These are phyloP conservation scores for Mortierella sp. DNA, from an alignment of 371 early-diverging fungal genomes.

Conservation along the genomic window DNA sequence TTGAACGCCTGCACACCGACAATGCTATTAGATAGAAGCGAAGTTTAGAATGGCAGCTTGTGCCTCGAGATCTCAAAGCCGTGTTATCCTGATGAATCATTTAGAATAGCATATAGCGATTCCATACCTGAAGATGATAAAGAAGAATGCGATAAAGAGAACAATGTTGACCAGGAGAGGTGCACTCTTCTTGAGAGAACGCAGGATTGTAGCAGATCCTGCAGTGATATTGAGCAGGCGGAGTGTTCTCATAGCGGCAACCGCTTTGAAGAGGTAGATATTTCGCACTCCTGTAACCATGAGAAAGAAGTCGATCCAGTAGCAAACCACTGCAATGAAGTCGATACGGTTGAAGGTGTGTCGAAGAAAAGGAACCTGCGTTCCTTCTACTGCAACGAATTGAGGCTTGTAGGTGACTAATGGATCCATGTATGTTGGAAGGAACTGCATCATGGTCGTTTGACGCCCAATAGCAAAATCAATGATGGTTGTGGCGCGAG, in stretches of 20 bases:
- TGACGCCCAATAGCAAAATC: conserved; percentile 48
- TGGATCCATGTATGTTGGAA: conserved; percentile 44
- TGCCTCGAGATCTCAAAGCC: background rate
- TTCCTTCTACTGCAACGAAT: conserved; percentile 25
- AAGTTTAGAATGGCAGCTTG: background rate
- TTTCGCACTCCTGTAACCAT: conserved; percentile 59
- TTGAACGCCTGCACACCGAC: conserved; percentile 77
- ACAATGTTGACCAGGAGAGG: conserved; percentile 72
- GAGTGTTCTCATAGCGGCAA: conserved; percentile 69
- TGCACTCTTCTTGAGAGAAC: conserved; percentile 73
- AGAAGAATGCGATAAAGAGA: conserved; percentile 75
- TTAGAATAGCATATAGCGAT: background rate
- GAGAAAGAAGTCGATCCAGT: conserved; percentile 71
- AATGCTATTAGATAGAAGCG: conserved; percentile 54
- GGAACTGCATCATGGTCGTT: conserved; percentile 31
- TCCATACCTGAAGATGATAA: conserved; percentile 72
- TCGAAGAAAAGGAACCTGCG: conserved; percentile 67
- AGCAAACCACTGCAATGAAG: conserved; percentile 68
- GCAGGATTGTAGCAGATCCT: conserved; percentile 71
- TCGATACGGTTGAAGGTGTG: conserved; percentile 81
- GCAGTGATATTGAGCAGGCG: conserved; percentile 73
- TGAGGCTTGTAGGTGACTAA: conserved; percentile 45
- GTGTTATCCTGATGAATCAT: background rate
- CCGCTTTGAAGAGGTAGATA: conserved; percentile 68
- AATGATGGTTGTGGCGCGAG: conserved; percentile 44